phyloP scores from a whole-genome alignment of 2,329 filamentous ascomycete species.

The Coniochaeta hoffmannii region DNA sequence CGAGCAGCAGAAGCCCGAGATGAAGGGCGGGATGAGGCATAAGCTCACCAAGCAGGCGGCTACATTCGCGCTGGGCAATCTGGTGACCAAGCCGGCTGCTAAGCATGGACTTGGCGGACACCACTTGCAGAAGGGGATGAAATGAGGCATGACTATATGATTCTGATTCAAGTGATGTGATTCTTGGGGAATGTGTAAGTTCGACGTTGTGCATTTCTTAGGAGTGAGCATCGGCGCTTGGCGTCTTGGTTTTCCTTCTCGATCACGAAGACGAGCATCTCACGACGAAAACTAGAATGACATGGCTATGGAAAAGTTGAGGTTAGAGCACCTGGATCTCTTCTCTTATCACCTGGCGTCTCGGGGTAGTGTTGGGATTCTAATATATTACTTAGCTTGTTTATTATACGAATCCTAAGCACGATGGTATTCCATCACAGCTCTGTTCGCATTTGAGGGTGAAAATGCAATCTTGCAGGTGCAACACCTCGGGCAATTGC shows the following conservation, averaged over 20 bases:
- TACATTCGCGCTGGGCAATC: constrained; percentile 17
- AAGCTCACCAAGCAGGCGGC: constrained; percentile 15
- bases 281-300: constrained; percentile 1
- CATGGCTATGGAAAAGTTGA: not conserved
- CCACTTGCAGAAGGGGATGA: constrained; percentile 1
- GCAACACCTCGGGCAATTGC: not conserved
- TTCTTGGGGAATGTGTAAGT: not conserved
- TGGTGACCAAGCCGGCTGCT: constrained; percentile 4
- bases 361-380: not conserved
- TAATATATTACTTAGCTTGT: not conserved
- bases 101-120: not conserved
- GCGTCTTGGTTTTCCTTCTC: not conserved
- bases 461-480: too few relatives aligned
- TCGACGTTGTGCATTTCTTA: not conserved
- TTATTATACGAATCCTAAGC: not conserved
- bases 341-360: not conserved
- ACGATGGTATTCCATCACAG: not conserved
- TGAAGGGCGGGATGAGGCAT: constrained; percentile 15
- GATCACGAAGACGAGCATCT: not conserved
- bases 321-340: not conserved
- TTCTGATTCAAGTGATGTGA: not conserved
- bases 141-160: not conserved
- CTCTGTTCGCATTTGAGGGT: too few relatives aligned
- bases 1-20: constrained; percentile 12
- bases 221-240: not conserved